Conservation (phyloP, 2,329 filamentous ascomycete species). For the Nakataea oryzae region DNA sequence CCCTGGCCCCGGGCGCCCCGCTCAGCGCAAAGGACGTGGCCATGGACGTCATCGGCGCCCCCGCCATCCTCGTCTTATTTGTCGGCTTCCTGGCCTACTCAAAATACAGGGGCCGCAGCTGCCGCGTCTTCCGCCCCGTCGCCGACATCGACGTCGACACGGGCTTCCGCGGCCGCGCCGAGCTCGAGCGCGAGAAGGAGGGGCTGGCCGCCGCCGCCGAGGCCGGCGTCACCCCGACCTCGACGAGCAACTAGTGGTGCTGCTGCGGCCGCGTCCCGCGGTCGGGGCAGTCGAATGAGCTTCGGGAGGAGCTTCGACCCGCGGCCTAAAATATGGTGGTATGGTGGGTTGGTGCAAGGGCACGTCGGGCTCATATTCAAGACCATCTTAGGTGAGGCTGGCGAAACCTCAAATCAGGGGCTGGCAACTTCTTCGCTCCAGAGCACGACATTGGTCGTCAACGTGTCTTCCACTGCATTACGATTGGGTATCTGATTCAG, state of each 20-base stretch:
- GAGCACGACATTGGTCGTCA: no score
- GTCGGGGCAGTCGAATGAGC: no score
- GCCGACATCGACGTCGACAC: conserved; percentile 14
- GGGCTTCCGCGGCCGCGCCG: conserved; percentile 7
- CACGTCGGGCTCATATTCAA: no score
- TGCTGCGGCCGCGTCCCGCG: neutral
- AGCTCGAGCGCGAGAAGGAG: conserved; percentile 1
- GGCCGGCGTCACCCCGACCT: no score
- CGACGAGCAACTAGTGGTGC: neutral
- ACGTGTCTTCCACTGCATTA: no score
- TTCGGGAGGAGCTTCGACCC: neutral
- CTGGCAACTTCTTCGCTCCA: no score
- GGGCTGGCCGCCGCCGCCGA: neutral
- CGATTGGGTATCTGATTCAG: no score
- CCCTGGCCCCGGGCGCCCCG: conserved; percentile 1
- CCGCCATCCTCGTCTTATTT: conserved; percentile 15
- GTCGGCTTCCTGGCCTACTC: conserved; percentile 13
- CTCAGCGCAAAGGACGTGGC: conserved; percentile 7
- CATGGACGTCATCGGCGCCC: conserved; percentile 17
- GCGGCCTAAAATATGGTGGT: neutral
- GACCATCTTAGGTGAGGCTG: no score
- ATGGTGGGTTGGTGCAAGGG: no score
- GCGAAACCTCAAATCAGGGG: no score
- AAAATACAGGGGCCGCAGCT: conserved; percentile 2
- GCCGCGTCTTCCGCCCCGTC: conserved; percentile 12